These are phyloP conservation scores for Fusarium keratoplasticum DNA, from an alignment of 2,329 filamentous ascomycete species.

Conservation along the genomic window DNA sequence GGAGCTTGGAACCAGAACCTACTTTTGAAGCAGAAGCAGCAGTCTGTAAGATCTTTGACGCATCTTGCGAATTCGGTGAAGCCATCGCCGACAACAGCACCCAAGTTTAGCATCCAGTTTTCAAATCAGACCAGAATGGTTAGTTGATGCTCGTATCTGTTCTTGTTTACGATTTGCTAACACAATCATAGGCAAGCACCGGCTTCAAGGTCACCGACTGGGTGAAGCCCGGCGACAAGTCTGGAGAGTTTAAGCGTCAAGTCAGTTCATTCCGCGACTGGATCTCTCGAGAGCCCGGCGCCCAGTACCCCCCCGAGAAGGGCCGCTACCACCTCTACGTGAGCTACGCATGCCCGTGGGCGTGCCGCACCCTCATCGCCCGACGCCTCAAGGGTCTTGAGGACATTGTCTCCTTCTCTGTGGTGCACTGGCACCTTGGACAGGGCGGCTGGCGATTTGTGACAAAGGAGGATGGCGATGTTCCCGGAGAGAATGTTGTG, in stretches of 20 bases:
- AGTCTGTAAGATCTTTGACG: constrained; percentile 17
- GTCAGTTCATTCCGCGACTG: constrained; percentile 83
- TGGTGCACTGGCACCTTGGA: constrained; percentile 92
- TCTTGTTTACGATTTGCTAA: constrained; percentile 19
- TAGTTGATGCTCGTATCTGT: background rate
- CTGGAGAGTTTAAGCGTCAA: constrained; percentile 93
- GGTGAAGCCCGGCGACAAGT: constrained; percentile 81
- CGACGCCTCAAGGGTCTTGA: constrained; percentile 93
- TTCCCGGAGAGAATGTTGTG: constrained; percentile 71
- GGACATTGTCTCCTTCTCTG: constrained; percentile 80
- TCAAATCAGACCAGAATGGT: constrained; percentile 43
- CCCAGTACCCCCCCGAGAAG: constrained; percentile 86
- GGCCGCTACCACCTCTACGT: constrained; percentile 95
- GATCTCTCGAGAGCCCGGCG: constrained; percentile 78
- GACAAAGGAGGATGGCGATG: constrained; percentile 67
- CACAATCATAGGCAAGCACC: constrained; percentile 32
- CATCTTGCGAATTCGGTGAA: constrained; percentile 8
- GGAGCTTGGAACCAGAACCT: constrained; percentile 21
- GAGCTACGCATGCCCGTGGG: constrained; percentile 95
- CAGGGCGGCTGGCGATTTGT: constrained; percentile 84
- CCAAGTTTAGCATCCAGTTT: background rate
- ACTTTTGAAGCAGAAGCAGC: constrained; percentile 13
- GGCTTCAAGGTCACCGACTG: constrained; percentile 76
- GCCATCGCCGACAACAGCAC: background rate
- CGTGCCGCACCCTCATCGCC: constrained; percentile 87